Base-by-base conservation (phyloP, 1,284 basidiomycete species). In the Phlebopus sp. region DNA sequence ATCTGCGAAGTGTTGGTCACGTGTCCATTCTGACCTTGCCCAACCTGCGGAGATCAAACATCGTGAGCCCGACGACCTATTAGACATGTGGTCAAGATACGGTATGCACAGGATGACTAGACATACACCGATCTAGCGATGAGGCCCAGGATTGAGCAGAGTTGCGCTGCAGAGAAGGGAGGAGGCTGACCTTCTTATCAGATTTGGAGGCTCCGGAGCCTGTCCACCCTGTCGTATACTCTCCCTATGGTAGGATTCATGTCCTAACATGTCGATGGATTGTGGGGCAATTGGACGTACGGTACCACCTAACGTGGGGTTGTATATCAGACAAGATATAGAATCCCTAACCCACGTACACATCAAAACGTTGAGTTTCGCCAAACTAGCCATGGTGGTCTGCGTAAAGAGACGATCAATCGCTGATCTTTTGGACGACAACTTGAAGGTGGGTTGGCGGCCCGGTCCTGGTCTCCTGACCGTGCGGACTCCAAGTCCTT, bases 221-320 rank as follows among this genome's bases (percentile, higher is more conserved):
- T 4, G 91, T 92, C 85, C 90, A 95, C 64, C 93, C 93, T 44
- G 93, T 96, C 49, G 93, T 96, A 69, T 96, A 95, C 73, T 94
- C 88, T 41, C 89, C 89, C 84, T 86, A 14, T 15, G 46, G 37
- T n/a, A 18, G 2, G 44, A 37, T 39, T n/a, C 27, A 31, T 14
- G 7, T 25, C 29, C 19, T 32, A n/a, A 15, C 5, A 9, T 21
- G 29, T 11, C 19, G n/a, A n/a, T 17, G 11, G 25, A 23, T 23
- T n/a, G 21, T 23, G 21, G 21, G 23, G 36, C 10, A 17, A 35
- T 27, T 35, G 18, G 23, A 66, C 76, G 59, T 63, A 82, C 82
- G 52, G 85, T 84, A 58, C 84, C 85, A 63, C 85, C 84, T 86
- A 44, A 39, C 13, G 34, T 14, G 19, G 21, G 14, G 15, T n/a